These are phyloP conservation scores for Ochetophila trinervis DNA, from an alignment of 306 rosid genomes.

Conservation along the genomic window DNA sequence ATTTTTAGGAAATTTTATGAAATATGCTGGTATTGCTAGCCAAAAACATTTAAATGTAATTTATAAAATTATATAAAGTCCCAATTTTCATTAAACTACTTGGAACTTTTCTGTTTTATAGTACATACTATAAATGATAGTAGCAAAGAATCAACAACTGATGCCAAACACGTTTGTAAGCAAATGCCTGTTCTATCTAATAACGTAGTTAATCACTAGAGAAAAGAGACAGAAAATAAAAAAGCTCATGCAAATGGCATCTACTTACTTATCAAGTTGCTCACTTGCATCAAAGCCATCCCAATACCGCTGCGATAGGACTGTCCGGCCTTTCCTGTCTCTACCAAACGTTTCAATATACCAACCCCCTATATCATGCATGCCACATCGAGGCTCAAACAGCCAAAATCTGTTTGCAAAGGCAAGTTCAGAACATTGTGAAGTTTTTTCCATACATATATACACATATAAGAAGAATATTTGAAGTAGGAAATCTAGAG, in stretches of 20 bases:
- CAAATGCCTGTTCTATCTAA: not conserved
- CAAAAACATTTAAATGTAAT: not conserved
- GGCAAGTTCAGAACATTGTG: constrained; percentile 25
- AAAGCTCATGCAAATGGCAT: constrained; percentile 14
- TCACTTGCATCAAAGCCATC: constrained; percentile 58
- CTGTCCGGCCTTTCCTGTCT: constrained; percentile 68
- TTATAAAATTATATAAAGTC: not conserved
- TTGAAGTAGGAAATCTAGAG: not conserved
- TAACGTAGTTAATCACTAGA: constrained; percentile 5
- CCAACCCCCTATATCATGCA: constrained; percentile 97
- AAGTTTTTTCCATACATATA: not conserved
- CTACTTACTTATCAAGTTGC: constrained; percentile 53
- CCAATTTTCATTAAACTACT: not conserved
- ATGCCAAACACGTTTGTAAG: not conserved
- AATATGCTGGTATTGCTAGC: not conserved
- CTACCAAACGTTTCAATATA: constrained; percentile 88
- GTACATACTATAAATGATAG: not conserved
- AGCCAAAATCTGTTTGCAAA: constrained; percentile 78
- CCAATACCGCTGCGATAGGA: constrained; percentile 77
- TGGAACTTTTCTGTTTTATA: not conserved
- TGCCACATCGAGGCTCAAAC: constrained; percentile 94
- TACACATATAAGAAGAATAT: no score
- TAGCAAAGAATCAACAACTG: not conserved
- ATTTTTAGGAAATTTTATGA: not conserved
- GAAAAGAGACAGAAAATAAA: constrained; percentile 1